Base-by-base conservation (phyloP, 176 grass and related monocot species). In the Paspalum vaginatum region DNA sequence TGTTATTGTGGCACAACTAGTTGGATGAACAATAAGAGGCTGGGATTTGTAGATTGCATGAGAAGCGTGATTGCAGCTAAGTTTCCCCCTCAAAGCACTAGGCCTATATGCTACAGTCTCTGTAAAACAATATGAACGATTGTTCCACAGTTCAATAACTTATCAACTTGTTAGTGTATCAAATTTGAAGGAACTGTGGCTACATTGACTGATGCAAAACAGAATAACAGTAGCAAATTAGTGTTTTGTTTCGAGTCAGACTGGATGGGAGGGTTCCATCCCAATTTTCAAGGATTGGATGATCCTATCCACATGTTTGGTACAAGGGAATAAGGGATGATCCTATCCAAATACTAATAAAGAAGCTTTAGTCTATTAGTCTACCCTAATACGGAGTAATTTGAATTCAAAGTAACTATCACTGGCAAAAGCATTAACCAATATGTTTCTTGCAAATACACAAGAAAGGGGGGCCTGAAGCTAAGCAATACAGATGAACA, bases 401-500 rank as follows among this genome's bases (percentile, higher is more conserved):
- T 9, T 37, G 9, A 26, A 44, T 44, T 27, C 16, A 56, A 63
- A n/a, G 2, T 52, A 59, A 61, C 56, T 16, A 20, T 42, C 62
- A 27, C 18, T 0, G 8, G 38, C 24, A 44, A 84, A 8, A 2
- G 5, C n/a, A 61, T 27, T 59, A 15, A 27, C 45, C 16, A 60
- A 52, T 60, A n/a, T 52, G 44, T 27, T 25, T 47, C 7, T 43
- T 46, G 26, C 61, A 50, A 9, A 55, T 57, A 61, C n/a, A 74
- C 3, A 81, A 64, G 13, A 77, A 77, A 7, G 0, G 0, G 1
- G 27, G 2, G 5, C 21, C 26, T 60, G 4, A 27, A 80, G 45
- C 54, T 64, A 54, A 48, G 10, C 9, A 88, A 65, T 73, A 74
- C 3, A 24, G 15, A 82, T n/a, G 63, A 65, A n/a, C 8, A 3